phyloP scores from a whole-genome alignment of 129 eudicot species.

The Pseudognaphalium luteoalbum region DNA sequence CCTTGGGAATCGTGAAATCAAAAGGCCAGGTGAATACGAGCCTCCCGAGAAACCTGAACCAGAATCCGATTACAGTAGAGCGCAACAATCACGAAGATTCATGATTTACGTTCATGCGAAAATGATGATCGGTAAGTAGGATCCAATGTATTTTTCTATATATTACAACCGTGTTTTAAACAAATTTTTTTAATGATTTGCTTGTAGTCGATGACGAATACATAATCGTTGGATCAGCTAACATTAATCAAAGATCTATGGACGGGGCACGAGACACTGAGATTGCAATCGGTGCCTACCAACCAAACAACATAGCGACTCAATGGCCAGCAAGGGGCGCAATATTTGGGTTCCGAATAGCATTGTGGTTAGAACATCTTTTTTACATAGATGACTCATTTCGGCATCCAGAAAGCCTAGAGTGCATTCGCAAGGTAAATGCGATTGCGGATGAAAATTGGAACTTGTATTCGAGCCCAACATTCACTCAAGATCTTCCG shows the following conservation, averaged over 20 bases:
- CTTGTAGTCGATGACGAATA: conserved; percentile 86
- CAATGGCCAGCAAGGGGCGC: conserved; percentile 45
- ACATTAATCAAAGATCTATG: conserved; percentile 95
- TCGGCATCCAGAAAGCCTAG: conserved; percentile 52
- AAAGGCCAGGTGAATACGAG: conserved; percentile 43
- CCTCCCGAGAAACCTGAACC: conserved; percentile 70
- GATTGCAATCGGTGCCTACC: conserved; percentile 94
- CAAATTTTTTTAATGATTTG: neutral
- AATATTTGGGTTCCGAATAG: conserved; percentile 63
- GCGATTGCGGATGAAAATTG: conserved; percentile 57
- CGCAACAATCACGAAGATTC: conserved; percentile 76
- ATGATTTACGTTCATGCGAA: conserved; percentile 96
- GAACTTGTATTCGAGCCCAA: conserved; percentile 51
- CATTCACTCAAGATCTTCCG: conserved; percentile 48
- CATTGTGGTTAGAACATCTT: conserved; percentile 87
- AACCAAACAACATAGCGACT: conserved; percentile 56
- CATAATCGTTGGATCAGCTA: conserved; percentile 93
- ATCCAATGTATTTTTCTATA: neutral
- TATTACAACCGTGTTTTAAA: neutral
- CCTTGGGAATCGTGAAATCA: conserved; percentile 74
- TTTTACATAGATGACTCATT: conserved; percentile 27
- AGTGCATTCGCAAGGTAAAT: conserved; percentile 55
- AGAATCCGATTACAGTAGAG: conserved; percentile 61
- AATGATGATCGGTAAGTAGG: conserved; percentile 77
- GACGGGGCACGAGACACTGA: conserved; percentile 86